Base-by-base conservation (phyloP, 2,329 filamentous ascomycete genomes). In the Calonectria pseudoreteaudii region DNA sequence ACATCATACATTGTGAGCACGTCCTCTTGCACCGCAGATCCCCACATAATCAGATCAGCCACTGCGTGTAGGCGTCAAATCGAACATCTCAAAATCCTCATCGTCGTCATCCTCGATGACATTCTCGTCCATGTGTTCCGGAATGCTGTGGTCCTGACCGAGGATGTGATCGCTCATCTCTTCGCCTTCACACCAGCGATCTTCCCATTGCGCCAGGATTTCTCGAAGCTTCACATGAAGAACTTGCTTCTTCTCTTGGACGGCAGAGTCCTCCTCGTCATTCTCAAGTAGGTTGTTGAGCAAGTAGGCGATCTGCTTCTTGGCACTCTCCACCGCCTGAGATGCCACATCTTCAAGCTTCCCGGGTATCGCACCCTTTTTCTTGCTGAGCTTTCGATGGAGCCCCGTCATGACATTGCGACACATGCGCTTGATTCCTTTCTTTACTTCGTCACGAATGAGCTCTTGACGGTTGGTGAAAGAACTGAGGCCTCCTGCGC, bases 231-330 rank as follows among this genome's bases (percentile, higher is more conserved):
- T 18, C 10, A 7, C 23, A 23, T 70, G 70, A 9, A 75, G 44
- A 7, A 34, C 38, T 1, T 23, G 20, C 20, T 68, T 72, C 9
- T 30, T 38, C 11, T 23, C 28, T 20, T 65, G 66, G 1, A 52
- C 16, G 1, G 10, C 11, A 1, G 60, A 16, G 8, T 41, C 62
- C 3, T 16, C 10, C 2, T 16, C 10, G 6, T 67, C 23, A 14
- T 72, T 70, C 20, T 70, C 70, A 1, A 75, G 30, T 0, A 68
- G 26, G n/a, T 73, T 73, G 67, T 70, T 70, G 30, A 73, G 18
- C 13, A 70, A 28, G 20, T 36, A 66, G 0, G 47, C 38, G 0
- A 73, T 14, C 6, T 66, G 64, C 1, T 23, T n/a, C 34, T 73
- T 66, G 47, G 38, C 71, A 1, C 18, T 11, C 1, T 68, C 5